Base-by-base conservation (phyloP, 768 basidiomycete species). In the Astraeus odoratus region DNA sequence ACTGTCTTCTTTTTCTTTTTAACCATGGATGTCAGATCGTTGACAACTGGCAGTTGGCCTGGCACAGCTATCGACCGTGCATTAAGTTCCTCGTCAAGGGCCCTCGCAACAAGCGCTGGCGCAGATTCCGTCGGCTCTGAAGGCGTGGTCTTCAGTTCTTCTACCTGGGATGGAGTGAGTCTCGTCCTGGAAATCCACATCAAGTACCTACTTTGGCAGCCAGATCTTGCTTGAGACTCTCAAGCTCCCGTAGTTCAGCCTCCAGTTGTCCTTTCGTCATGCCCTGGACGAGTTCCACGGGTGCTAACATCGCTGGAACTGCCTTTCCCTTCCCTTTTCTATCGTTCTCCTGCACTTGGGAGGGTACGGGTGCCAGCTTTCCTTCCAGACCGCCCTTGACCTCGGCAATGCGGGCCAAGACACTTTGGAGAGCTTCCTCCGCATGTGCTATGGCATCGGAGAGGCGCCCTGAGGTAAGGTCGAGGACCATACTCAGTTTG, bases 401-500 rank as follows among this genome's bases (percentile, higher is more conserved):
- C 50, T 83, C 79, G 9, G 66, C 72, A 12, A 91, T 68, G 34
- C 91, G 76, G 27, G 73, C 70, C 58, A 83, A 73, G 3, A 96
- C 84, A 51, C 88, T 91, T 53, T 77, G 77, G 15, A 91, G 67
- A 0, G 92, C 91, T 47, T 77, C 77, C 63, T 87, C 80, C 1
- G 86, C 90, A 46, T 96, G 89, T 12, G 61, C 52, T 34, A 97
- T 86, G 2, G 94, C 84, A 46, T 90, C 87, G 12, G 81, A 72
- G 5, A 94, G 78, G 9, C 85, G 77, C 3, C 89, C 88, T 0
- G 92, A 78, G 1, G 89, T 92, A 49, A 95, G 77, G 60, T 97
- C 94, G 31, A 93, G 81, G 10, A 88, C 92, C 61, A 95, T 90
- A 57, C 88, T 91, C 51, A 97, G 75, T 59, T 94, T 93, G 61